These are phyloP conservation scores for Baorangia bicolor DNA, from an alignment of 768 basidiomycete species.

Conservation along the genomic window DNA sequence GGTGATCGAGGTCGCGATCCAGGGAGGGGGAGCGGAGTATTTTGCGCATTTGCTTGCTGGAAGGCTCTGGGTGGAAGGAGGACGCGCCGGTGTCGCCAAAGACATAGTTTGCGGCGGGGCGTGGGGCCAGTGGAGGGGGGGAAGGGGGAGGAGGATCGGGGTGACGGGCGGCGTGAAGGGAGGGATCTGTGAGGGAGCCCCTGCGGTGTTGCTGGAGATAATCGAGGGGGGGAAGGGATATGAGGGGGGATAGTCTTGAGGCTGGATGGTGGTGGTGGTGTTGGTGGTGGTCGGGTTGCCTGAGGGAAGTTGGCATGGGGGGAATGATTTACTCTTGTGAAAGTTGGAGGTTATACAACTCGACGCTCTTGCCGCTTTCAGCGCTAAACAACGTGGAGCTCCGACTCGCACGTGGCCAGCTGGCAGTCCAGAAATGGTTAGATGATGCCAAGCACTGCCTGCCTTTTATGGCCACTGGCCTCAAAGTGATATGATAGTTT, in stretches of 20 bases:
- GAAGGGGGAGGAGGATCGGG: slow-evolving; percentile 11
- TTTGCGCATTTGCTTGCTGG: slow-evolving; percentile 47
- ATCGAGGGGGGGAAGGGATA: slow-evolving; percentile 73
- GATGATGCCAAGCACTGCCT: slow-evolving; percentile 19
- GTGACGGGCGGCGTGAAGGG: slow-evolving; percentile 55
- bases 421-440: slow-evolving; percentile 22
- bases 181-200: slow-evolving; percentile 82
- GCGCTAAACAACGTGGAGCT: slow-evolving; percentile 29
- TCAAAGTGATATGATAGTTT: too few relatives aligned
- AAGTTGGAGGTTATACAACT: slow-evolving; percentile 34
- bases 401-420: slow-evolving; percentile 31
- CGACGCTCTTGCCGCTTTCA: slow-evolving; percentile 20
- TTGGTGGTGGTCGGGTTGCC: slow-evolving; percentile 9
- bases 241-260: too few relatives aligned
- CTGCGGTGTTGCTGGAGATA: slow-evolving; percentile 78
- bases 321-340: too few relatives aligned
- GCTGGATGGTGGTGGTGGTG: too few relatives aligned
- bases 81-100: slow-evolving; percentile 52
- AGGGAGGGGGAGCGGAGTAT: slow-evolving; percentile 58
- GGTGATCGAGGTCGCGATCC: slow-evolving; percentile 37
- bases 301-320: neutral
- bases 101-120: slow-evolving; percentile 65
- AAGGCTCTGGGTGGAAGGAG: slow-evolving; percentile 40
- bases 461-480: too few relatives aligned
- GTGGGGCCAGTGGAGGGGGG: slow-evolving; percentile 40